These are phyloP conservation scores for Escovopsis weberi DNA, from an alignment of 2,329 filamentous ascomycete species.

Conservation along the genomic window DNA sequence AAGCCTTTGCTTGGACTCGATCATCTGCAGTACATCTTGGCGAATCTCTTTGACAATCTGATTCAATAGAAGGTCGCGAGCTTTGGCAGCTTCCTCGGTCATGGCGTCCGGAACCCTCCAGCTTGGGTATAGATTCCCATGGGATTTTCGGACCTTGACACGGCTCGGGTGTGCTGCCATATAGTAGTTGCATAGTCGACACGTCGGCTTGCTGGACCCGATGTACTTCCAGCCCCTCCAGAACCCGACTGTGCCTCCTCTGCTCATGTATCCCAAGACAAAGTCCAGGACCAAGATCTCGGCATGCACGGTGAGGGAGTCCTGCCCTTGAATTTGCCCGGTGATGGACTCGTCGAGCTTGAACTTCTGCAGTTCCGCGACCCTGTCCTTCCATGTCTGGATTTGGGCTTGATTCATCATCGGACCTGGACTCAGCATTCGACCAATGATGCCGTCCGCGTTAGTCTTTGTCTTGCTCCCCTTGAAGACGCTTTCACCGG, in stretches of 20 bases:
- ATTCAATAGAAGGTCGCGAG: neutral
- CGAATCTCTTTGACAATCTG: neutral
- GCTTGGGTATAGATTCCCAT: slow-evolving; percentile 23
- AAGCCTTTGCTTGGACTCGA: neutral
- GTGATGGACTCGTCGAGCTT: slow-evolving; percentile 12
- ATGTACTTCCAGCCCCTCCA: slow-evolving; percentile 21
- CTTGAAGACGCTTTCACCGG: slow-evolving; percentile 4
- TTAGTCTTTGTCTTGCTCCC: slow-evolving; percentile 7
- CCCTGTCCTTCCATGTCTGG: neutral
- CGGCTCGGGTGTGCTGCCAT: slow-evolving; percentile 14
- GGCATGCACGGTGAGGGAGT: slow-evolving; percentile 20
- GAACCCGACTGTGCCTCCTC: slow-evolving; percentile 9
- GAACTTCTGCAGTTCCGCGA: slow-evolving; percentile 10
- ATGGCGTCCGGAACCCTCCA: slow-evolving; percentile 24
- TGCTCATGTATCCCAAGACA: slow-evolving; percentile 9
- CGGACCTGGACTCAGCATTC: slow-evolving; percentile 7
- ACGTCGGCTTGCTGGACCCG: slow-evolving; percentile 27
- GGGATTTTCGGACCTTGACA: slow-evolving; percentile 16
- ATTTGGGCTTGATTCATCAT: too few relatives aligned
- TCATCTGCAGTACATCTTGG: neutral
- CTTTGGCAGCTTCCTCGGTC: neutral
- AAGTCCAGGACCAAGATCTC: slow-evolving; percentile 17
- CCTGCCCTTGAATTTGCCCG: neutral
- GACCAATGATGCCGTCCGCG: slow-evolving; percentile 10
- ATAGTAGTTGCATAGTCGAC: slow-evolving; percentile 23